Base-by-base conservation (phyloP, 441 rosid genomes). In the Pelargonium fulgidum region DNA sequence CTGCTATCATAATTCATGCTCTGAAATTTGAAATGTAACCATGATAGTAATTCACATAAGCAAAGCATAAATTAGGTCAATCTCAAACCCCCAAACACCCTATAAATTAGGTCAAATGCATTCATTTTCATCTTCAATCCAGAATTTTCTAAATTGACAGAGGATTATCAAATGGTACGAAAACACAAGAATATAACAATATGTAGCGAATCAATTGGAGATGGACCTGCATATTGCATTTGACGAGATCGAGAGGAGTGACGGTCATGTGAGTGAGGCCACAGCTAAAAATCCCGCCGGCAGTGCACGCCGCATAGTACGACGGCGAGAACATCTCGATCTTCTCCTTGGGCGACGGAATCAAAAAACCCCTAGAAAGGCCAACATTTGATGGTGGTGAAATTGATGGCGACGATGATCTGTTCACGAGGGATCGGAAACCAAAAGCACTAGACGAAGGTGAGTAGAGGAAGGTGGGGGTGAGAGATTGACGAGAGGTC, bases 201-300 rank as follows among this genome's bases (percentile, higher is more conserved):
- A 33, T 33, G 39, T 33, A 33, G 39, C 5, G 39, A 33, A 33
- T 33, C 39, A 5, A 33, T 33, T 33, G 44, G 2, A 68, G 66
- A 0, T 24, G 20, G 8, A 90, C 98, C 96, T 94, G 98, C 98
- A 94, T 94, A 79, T 94, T 94, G 62, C 99, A 94, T 85, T 94
- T 94, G 87, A 94, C 98, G 26, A 94, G 97, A 78, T 94, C 99
- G 71, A 94, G 99, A 72, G 99, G 99, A 70, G 97, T 94, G 73
- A 94, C 96, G 39, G 91, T 3, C 97, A 62, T 94, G 81, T 94
- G 99, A 79, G 99, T 94, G 56, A 92, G 88, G 56, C 99, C 99
- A 73, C 99, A 94, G 84, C 99, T 89, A 72, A 94, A 84, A 71
- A 90, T 86, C 17, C 98, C 98, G 19, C 98, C 99, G 64, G 71